Evolutionary conservation across 2,329 filamentous ascomycete species (phyloP).

Genomic region (Colletotrichum sp.): DNA sequence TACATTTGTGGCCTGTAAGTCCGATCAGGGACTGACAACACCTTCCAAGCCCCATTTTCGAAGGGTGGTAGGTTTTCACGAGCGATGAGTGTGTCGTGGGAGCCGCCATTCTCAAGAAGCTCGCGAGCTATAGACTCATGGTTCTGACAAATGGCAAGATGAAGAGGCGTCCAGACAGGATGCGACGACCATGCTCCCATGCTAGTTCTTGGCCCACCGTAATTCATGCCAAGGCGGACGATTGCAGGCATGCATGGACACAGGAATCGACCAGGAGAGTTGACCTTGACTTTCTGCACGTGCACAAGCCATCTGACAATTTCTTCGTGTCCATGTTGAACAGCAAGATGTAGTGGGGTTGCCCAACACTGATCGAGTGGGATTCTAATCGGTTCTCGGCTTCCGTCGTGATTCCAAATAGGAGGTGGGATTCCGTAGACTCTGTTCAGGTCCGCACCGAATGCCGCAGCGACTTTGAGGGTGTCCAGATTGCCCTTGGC

Average conservation of each 20-base stretch:
- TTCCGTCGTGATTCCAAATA: accelerated
- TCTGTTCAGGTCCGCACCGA: background rate
- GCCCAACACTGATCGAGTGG: background rate
- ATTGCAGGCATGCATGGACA: background rate
- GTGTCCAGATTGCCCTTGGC: background rate
- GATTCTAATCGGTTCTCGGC: background rate
- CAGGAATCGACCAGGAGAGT: background rate
- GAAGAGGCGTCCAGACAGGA: background rate
- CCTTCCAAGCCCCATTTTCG: background rate
- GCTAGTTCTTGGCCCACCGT: accelerated
- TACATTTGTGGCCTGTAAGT: accelerated
- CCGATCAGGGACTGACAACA: background rate
- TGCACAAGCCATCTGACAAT: background rate
- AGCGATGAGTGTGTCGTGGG: background rate
- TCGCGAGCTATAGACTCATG: background rate
- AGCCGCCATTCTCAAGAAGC: background rate
- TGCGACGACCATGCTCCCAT: background rate
- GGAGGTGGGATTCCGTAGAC: accelerated
- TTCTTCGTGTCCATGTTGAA: background rate
- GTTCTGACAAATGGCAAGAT: background rate
- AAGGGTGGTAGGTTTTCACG: background rate
- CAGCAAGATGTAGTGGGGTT: background rate
- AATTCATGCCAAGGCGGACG: accelerated
- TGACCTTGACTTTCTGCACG: background rate
- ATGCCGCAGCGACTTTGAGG: background rate